Evolutionary conservation across 169 alveolate genomes (phyloP).

Genomic region (Theileria sp.): DNA sequence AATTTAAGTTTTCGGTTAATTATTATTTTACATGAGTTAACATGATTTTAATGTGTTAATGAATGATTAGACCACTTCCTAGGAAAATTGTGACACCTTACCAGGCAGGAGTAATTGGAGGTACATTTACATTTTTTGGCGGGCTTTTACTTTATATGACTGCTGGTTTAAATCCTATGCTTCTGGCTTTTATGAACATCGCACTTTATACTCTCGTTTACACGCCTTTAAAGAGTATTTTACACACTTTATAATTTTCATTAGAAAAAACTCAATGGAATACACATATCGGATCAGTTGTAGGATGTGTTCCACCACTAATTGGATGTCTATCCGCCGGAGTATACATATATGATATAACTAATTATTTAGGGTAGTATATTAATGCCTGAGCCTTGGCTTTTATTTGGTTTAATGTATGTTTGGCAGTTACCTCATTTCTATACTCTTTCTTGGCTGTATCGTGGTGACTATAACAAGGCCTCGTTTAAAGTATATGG

Average conservation of each 20-base stretch:
- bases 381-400: conserved; percentile 66
- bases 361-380: conserved; percentile 26
- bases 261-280: conserved; percentile 71
- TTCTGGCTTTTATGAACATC: conserved; percentile 49
- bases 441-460: conserved; percentile 75
- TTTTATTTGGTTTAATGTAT: conserved; percentile 68
- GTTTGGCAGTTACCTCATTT: conserved; percentile 81
- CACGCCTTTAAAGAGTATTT: conserved; percentile 55
- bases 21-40: background rate
- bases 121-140: conserved; percentile 35
- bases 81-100: conserved; percentile 33
- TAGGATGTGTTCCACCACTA: conserved; percentile 78
- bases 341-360: conserved; percentile 36
- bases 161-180: conserved; percentile 36
- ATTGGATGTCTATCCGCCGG: conserved; percentile 77
- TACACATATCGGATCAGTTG: conserved; percentile 78
- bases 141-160: conserved; percentile 37
- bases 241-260: background rate
- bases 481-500: conserved; percentile 76
- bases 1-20: too few relatives aligned
- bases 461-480: conserved; percentile 73
- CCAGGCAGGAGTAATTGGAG: conserved; percentile 42
- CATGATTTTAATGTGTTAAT: background rate
- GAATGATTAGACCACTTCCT: conserved; percentile 40
- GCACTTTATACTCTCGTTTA: conserved; percentile 54